A percentile compares a stretch with the other conserved stretches of the same genome.
Evolutionary conservation across 768 basidiomycete genomes (phyloP).

Genomic region (Tricholoma bakamatsutake): DNA sequence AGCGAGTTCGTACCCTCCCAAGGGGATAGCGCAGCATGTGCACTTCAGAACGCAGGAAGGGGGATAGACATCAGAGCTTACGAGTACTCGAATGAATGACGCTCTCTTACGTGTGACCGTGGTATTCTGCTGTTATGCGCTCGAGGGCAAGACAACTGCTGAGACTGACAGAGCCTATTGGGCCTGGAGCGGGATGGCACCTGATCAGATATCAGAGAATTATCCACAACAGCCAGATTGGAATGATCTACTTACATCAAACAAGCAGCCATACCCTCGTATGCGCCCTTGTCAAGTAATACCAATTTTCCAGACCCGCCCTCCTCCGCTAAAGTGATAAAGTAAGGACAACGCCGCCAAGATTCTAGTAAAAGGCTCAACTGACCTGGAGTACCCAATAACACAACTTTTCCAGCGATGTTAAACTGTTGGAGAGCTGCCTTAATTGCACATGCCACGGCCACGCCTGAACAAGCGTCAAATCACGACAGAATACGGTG

Average conservation of each 20-base stretch:
- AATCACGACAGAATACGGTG: neutral
- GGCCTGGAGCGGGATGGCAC: conserved; percentile 82
- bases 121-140: conserved; percentile 55
- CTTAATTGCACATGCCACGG: conserved; percentile 64
- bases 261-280: conserved; percentile 72
- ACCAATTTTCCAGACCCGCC: conserved; percentile 67
- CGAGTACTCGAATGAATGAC: neutral
- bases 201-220: conserved; percentile 27
- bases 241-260: conserved; percentile 48
- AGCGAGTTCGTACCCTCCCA: conserved; percentile 84
- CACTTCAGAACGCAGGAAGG: conserved; percentile 33
- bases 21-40: conserved; percentile 73
- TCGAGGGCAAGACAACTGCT: conserved; percentile 60
- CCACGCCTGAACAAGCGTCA: conserved; percentile 43
- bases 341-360: neutral
- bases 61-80: neutral
- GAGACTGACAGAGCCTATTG: conserved; percentile 60
- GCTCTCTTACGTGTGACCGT: conserved; percentile 59
- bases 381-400: conserved; percentile 75
- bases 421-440: conserved; percentile 53
- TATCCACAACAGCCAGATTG: neutral
- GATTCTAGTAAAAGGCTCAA: neutral
- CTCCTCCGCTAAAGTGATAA: conserved; percentile 56
- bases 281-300: conserved; percentile 66
- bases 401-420: conserved; percentile 61